Conservation (phyloP, 108 stramenopile species). For the Skeletonema menzelii region DNA sequence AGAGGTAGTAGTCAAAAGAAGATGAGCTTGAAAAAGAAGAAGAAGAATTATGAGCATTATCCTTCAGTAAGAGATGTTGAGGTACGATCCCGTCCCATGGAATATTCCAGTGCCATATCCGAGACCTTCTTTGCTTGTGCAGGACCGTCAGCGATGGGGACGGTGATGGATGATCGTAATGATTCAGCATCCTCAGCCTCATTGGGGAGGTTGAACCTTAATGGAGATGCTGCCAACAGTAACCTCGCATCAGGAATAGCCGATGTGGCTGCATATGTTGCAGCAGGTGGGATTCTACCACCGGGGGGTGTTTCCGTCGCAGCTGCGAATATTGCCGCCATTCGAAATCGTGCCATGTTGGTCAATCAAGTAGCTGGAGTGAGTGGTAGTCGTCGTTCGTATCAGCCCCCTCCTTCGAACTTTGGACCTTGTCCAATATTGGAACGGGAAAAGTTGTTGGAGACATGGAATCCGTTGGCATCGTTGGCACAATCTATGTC, state of each 20-base stretch:
- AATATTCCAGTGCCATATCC: constrained; percentile 19
- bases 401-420: neutral
- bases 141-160: constrained; percentile 31
- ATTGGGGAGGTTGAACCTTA: neutral
- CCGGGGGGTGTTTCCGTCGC: neutral
- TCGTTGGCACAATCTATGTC: constrained; percentile 29
- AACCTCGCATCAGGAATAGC: neutral
- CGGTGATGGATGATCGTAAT: constrained; percentile 14
- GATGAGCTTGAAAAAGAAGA: neutral
- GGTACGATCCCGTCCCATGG: constrained; percentile 58
- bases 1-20: constrained; percentile 5
- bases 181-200: neutral
- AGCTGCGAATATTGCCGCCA: neutral
- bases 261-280: constrained; percentile 37
- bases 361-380: neutral
- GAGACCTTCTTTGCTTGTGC: constrained; percentile 42
- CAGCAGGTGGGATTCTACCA: constrained; percentile 26
- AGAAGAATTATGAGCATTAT: constrained; percentile 1
- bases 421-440: constrained; percentile 35
- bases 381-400: neutral
- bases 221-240: neutral
- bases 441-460: constrained; percentile 4
- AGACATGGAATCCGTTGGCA: constrained; percentile 27
- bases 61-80: constrained; percentile 48
- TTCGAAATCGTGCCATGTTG: constrained; percentile 9